Evolutionary conservation across 179 eudicot species (phyloP), one percentile per base, ranked within the genome.

Genomic region (Dionaea muscipula): DNA sequence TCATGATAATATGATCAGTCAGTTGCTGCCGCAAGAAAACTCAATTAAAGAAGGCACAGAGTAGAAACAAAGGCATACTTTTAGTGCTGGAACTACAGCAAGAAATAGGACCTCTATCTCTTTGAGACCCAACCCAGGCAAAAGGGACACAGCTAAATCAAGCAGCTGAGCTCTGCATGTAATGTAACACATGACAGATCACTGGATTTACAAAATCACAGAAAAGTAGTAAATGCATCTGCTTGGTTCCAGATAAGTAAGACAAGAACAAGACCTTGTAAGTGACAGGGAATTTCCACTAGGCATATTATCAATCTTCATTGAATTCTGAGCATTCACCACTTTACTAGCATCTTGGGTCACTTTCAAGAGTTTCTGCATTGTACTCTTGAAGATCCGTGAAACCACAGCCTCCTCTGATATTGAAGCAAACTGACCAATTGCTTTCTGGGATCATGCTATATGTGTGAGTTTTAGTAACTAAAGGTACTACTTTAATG

Each of bases 111-210:
- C 56, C 65, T 78, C 81, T 23, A 68, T 76, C 77, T 85, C 90
- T 45, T 68, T 27, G 23, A 68, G 40, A 67, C 70, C 81, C 56
- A 93, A 73, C 33, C 99, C 99, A 63, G 96, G 95, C 63, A 81
- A 61, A 59, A 84, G 75, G 55, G 99, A 82, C 55, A 73, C 84
- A 36, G 95, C 89, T 80, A 93, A 67, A 68, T 88, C 96, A 58
- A 88, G 60, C 47, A 80, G 63, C 59, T 76, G 77, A 40, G 89
- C 86, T 74, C 99, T 93, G 76, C 66, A 65, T 18, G 51, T 33
- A 27, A 23, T 64, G 46, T 2, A 44, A 56, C 66, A 24, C 55
- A 43, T 26, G 22, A n/a, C n/a, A 43, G 47, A 43, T 16, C n/a
- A n/a, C 6, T 18, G 24, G 24, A 12, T 0, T 10, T 25, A 22